A percentile compares a stretch with the other conserved stretches of the same genome.
Conservation (phyloP, 139 green algal genomes). For the Asterochloris erici region DNA sequence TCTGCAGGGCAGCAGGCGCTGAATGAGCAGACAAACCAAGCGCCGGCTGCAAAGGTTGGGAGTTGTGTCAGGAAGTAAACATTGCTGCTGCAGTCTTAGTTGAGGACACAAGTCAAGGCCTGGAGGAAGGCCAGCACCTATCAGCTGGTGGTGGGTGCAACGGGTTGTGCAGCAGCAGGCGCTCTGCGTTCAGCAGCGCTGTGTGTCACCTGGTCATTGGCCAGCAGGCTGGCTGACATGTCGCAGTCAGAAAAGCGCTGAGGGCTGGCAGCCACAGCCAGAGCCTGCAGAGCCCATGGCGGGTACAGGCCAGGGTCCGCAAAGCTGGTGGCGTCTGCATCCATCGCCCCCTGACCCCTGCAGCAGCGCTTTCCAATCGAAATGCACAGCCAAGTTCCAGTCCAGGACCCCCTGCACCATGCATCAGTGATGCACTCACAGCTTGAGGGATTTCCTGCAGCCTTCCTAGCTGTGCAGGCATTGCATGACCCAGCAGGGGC, state of each 20-base stretch:
- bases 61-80: too few relatives aligned
- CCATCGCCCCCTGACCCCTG: slow-evolving; percentile 38
- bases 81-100: background rate
- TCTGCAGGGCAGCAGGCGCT: slow-evolving; percentile 23
- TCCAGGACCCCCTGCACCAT: background rate
- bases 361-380: slow-evolving; percentile 1
- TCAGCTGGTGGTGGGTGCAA: background rate
- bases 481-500: background rate
- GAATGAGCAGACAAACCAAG: background rate
- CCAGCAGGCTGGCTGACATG: slow-evolving; percentile 59
- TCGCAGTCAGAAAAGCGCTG: slow-evolving; percentile 38
- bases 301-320: slow-evolving; percentile 37
- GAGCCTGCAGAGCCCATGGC: slow-evolving; percentile 40
- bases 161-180: background rate
- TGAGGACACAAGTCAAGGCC: background rate
- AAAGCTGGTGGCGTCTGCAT: slow-evolving; percentile 32
- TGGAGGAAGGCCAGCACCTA: background rate
- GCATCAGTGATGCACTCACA: background rate
- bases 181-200: background rate
- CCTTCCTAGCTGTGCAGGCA: background rate
- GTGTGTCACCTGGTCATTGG: slow-evolving; percentile 51
- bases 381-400: background rate
- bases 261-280: slow-evolving; percentile 40
- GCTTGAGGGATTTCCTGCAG: background rate
- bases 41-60: background rate